Conservation (phyloP, 176 grass and related monocot genomes). For the Cymbopogon citratus region DNA sequence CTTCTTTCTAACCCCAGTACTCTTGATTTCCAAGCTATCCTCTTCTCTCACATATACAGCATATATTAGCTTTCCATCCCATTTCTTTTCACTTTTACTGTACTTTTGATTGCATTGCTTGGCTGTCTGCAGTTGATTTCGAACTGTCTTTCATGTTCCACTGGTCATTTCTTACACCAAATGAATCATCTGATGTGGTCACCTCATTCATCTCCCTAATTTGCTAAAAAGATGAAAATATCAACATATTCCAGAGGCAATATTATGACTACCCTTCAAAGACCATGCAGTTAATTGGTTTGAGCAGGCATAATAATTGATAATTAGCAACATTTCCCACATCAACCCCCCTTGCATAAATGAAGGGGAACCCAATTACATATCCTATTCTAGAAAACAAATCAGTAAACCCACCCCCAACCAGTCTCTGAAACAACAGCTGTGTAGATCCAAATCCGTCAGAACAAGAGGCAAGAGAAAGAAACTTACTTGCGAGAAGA, state of each 20-base stretch:
- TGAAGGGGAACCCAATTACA: background rate
- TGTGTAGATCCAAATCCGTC: background rate
- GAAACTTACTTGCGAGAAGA: slow-evolving; percentile 28
- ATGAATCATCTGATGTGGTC: background rate
- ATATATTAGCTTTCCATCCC: background rate
- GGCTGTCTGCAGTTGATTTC: background rate
- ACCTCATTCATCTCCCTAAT: background rate
- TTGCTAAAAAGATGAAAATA: background rate
- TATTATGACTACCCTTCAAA: background rate
- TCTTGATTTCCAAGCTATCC: background rate
- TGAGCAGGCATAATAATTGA: background rate
- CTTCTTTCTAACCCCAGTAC: background rate
- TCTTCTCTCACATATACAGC: background rate
- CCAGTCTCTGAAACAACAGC: background rate
- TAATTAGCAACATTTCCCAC: background rate
- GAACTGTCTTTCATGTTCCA: background rate
- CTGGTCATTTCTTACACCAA: background rate
- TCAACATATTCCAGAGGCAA: background rate
- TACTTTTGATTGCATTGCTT: background rate
- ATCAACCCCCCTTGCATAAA: background rate
- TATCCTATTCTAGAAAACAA: background rate
- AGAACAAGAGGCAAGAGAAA: background rate
- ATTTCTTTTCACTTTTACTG: background rate
- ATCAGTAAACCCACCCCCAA: background rate
- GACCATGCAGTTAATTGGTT: background rate